These are phyloP conservation scores for Volutella citrinella DNA, from an alignment of 2,329 filamentous ascomycete species.

Conservation along the genomic window DNA sequence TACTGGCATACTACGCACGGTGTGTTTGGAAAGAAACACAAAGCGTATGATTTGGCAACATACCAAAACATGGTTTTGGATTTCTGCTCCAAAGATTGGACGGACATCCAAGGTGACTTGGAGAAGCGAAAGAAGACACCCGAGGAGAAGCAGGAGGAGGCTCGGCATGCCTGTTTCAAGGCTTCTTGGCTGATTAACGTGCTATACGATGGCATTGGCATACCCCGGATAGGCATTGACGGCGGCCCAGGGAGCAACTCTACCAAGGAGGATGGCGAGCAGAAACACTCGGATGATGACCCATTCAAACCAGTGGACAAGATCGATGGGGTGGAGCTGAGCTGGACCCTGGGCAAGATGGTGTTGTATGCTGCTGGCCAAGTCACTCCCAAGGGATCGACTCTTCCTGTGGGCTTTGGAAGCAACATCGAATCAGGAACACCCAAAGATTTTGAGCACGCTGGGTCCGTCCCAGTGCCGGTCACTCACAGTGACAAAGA, in stretches of 20 bases:
- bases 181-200: conserved; percentile 97
- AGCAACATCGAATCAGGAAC: conserved; percentile 68
- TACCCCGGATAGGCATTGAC: conserved; percentile 82
- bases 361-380: conserved; percentile 91
- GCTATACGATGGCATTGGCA: conserved; percentile 90
- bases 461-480: conserved; percentile 53
- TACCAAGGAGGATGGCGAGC: conserved; percentile 66
- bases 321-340: conserved; percentile 87
- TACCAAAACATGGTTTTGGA: conserved; percentile 83
- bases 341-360: conserved; percentile 97
- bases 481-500: conserved; percentile 36
- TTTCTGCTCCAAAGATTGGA: conserved; percentile 85
- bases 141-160: conserved; percentile 74
- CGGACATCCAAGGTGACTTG: conserved; percentile 66
- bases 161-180: conserved; percentile 92
- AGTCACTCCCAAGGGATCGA: conserved; percentile 60
- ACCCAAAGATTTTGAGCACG: conserved; percentile 79
- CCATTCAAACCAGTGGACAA: conserved; percentile 92
- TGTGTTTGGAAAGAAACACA: conserved; percentile 76
- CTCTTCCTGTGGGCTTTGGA: conserved; percentile 84
- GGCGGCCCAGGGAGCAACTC: conserved; percentile 62
- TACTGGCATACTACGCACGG: conserved; percentile 99
- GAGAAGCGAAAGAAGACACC: conserved; percentile 66
- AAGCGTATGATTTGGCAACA: conserved; percentile 83
- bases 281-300: conserved; percentile 69